Evolutionary conservation across 129 eudicot genomes (phyloP), one percentile per base, ranked within the genome.

Genomic region (Logfia minima): DNA sequence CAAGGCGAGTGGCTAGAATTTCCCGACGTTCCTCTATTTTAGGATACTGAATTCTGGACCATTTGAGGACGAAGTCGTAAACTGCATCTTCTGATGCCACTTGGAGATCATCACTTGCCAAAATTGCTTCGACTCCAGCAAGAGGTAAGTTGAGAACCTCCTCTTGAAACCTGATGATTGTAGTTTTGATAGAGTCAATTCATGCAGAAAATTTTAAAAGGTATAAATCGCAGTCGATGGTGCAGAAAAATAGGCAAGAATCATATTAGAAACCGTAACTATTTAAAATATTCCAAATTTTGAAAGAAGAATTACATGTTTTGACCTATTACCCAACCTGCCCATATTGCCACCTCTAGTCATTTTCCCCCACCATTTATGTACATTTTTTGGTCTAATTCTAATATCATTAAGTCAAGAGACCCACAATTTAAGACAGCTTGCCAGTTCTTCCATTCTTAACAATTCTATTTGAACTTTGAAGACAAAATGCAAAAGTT

Each of bases 61-160:
- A 92, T 72, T 92, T 92, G 66, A 92, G 80, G 21, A 83, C 87
- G 28, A 92, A 82, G 64, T 92, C 97, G 62, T 89, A 92, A 23
- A 92, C 96, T 4, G 90, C 91, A 56, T 92, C 97, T 81, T 92
- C 97, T 18, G 97, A 92, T 58, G 96, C 96, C 5, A 92, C 96
- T 35, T 89, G 96, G n/a, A 92, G 91, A 52, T 86, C 96, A 22
- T 89, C 93, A 41, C 93, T 89, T 0, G 89, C 80, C 22, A 90
- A 72, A 32, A 90, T 82, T 56, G 93, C 96, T 82, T 90, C 93
- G 23, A 90, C 79, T 68, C 92, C 93, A 63, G 97, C 88, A 10
- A 92, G 87, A 45, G 97, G 96, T 77, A 92, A 74, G 78, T 45
- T 71, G 69, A 92, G 85, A 24, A 89, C 89, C 82, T 89, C 97